phyloP scores from a whole-genome alignment of 768 basidiomycete genomes.

The Polyporus arcularius region DNA sequence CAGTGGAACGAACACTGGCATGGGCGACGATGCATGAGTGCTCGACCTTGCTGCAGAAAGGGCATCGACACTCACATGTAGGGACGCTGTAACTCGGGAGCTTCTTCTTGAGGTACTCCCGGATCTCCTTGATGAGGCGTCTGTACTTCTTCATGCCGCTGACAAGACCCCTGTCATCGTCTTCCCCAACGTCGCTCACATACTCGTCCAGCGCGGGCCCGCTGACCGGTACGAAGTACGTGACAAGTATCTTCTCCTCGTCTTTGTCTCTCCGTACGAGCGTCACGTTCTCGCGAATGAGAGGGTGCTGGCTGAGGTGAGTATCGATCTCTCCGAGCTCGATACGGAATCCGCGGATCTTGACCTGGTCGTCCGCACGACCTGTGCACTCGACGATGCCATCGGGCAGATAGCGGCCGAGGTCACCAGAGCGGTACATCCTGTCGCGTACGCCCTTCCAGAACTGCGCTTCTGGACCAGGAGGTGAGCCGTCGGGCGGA shows the following conservation, averaged over 20 bases:
- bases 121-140: constrained; percentile 87
- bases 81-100: constrained; percentile 94
- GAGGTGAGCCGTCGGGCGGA: constrained; percentile 47
- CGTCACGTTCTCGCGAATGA: constrained; percentile 97
- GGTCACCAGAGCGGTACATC: constrained; percentile 97
- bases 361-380: constrained; percentile 97
- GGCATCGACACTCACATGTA: constrained; percentile 54
- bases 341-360: constrained; percentile 98
- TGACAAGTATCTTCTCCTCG: constrained; percentile 97
- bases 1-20: constrained; percentile 88
- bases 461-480: constrained; percentile 72
- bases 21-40: too few relatives aligned
- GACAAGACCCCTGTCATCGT: constrained; percentile 58
- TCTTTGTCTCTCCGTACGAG: constrained; percentile 96
- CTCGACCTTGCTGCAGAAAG: background rate
- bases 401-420: constrained; percentile 90
- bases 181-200: constrained; percentile 61
- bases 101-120: constrained; percentile 96
- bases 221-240: constrained; percentile 92
- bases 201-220: constrained; percentile 66
- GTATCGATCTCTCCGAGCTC: constrained; percentile 98
- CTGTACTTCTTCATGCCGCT: constrained; percentile 85
- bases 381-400: constrained; percentile 97
- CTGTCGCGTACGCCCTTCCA: constrained; percentile 97
- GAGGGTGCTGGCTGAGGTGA: constrained; percentile 88